phyloP scores from a whole-genome alignment of 352 stramenopile genomes.

The Phytopythium oedochilum region DNA sequence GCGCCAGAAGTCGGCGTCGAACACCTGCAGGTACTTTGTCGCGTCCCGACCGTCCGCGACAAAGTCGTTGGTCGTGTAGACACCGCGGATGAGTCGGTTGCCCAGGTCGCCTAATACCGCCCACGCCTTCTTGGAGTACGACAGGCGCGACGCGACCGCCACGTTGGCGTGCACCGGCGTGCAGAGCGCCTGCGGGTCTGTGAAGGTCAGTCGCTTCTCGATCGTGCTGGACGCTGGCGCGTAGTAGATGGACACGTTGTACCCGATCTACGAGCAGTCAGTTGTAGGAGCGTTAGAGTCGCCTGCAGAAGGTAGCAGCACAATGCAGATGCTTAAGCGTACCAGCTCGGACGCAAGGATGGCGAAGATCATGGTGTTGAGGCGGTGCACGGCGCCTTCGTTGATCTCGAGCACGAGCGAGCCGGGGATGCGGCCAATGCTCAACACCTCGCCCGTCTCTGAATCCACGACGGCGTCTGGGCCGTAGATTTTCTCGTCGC shows the following conservation, averaged over 20 bases:
- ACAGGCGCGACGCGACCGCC: neutral
- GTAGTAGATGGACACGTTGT: slow-evolving; percentile 20
- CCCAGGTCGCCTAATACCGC: neutral
- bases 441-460: slow-evolving; percentile 8
- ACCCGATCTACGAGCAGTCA: too few relatives aligned
- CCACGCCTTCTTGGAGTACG: neutral
- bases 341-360: slow-evolving; percentile 26
- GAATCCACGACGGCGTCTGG: slow-evolving; percentile 13
- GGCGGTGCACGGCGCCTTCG: slow-evolving; percentile 14
- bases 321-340: too few relatives aligned
- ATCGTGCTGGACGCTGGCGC: neutral
- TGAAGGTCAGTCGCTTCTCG: neutral
- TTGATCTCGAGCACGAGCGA: slow-evolving; percentile 25
- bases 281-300: too few relatives aligned
- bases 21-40: slow-evolving; percentile 1
- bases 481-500: slow-evolving; percentile 13
- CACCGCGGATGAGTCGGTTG: slow-evolving; percentile 10
- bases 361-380: slow-evolving; percentile 22
- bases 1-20: slow-evolving; percentile 35
- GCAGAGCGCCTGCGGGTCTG: neutral
- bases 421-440: slow-evolving; percentile 6
- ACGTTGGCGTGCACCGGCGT: neutral
- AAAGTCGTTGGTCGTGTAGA: slow-evolving; percentile 23
- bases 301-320: too few relatives aligned
- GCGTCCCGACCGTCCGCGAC: slow-evolving; percentile 11